Percentiles rank a stretch among this genome's conserved stretches.
Conservation (phyloP, 1,139 yeast genomes). For the Diutina catenulata region DNA sequence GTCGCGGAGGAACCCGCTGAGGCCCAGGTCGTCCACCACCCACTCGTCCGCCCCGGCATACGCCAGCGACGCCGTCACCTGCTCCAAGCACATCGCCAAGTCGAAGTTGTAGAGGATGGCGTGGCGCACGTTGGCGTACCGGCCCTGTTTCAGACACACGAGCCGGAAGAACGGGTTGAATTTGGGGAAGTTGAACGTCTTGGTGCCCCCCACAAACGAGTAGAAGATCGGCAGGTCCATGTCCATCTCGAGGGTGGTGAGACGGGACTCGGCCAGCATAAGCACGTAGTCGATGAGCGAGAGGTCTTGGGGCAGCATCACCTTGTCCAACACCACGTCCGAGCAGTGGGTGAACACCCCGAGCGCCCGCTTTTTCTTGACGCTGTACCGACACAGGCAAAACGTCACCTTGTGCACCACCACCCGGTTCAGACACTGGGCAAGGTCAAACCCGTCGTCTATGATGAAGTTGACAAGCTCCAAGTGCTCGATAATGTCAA, state of each 20-base stretch:
- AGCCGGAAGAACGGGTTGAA: slow-evolving; percentile 32
- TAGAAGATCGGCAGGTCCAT: slow-evolving; percentile 39
- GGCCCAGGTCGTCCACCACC: slow-evolving; percentile 2
- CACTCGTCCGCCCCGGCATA: slow-evolving; percentile 2
- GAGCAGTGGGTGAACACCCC: background rate
- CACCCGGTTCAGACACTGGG: background rate
- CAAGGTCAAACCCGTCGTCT: background rate
- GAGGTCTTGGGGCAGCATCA: slow-evolving; percentile 32
- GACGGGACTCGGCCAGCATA: slow-evolving; percentile 11
- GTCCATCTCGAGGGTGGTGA: slow-evolving; percentile 31
- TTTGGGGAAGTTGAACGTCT: slow-evolving; percentile 21
- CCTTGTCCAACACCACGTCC: slow-evolving; percentile 14
- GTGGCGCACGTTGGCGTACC: slow-evolving; percentile 17
- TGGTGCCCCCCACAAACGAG: slow-evolving; percentile 7
- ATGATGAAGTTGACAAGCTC: slow-evolving; percentile 1
- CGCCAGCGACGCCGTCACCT: too few relatives aligned
- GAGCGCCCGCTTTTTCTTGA: background rate
- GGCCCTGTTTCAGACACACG: slow-evolving; percentile 28
- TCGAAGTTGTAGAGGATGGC: slow-evolving; percentile 24
- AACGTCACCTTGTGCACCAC: background rate
- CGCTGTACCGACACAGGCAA: background rate
- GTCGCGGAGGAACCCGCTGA: background rate
- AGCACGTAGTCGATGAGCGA: slow-evolving; percentile 34
- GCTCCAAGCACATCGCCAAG: slow-evolving; percentile 9
- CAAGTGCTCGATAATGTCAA: background rate